Conservation (phyloP, 208 protist genomes). For the Crithidia bombi region DNA sequence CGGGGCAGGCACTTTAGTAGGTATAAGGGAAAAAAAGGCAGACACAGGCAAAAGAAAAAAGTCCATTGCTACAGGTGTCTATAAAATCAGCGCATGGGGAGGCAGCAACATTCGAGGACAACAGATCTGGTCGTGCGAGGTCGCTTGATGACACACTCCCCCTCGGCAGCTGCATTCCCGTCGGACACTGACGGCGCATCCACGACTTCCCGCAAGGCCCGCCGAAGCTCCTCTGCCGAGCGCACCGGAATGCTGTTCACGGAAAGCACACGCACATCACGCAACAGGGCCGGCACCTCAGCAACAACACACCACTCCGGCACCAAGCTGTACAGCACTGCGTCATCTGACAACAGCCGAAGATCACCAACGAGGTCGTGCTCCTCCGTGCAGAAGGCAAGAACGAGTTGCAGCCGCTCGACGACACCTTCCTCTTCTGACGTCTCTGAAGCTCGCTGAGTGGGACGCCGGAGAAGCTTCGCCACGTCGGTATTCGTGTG, state of each 20-base stretch:
- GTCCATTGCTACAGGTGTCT: neutral
- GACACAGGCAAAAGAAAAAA: neutral
- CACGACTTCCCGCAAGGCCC: slow-evolving; percentile 14
- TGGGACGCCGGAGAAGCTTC: slow-evolving; percentile 10
- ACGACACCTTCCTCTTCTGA: neutral
- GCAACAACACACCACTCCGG: slow-evolving; percentile 28
- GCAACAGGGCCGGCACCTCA: slow-evolving; percentile 28
- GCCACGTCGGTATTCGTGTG: slow-evolving; percentile 9
- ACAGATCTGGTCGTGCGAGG: slow-evolving; percentile 12
- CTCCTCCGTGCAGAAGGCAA: slow-evolving; percentile 22
- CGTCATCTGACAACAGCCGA: slow-evolving; percentile 26
- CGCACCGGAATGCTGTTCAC: slow-evolving; percentile 41
- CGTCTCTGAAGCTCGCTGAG: neutral
- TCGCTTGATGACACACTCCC: slow-evolving; percentile 15
- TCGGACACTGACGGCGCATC: neutral
- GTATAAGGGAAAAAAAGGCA: neutral
- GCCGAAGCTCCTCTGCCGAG: slow-evolving; percentile 35
- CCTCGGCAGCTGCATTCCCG: neutral
- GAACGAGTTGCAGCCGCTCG: slow-evolving; percentile 29
- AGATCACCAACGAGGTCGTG: slow-evolving; percentile 51
- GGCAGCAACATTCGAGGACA: slow-evolving; percentile 19
- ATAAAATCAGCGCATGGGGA: slow-evolving; percentile 7
- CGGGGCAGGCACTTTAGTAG: too few species aligned
- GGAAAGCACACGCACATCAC: slow-evolving; percentile 29
- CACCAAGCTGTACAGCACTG: slow-evolving; percentile 30